These are phyloP conservation scores for Candida alai DNA, from an alignment of 805 yeast species.

Conservation along the genomic window DNA sequence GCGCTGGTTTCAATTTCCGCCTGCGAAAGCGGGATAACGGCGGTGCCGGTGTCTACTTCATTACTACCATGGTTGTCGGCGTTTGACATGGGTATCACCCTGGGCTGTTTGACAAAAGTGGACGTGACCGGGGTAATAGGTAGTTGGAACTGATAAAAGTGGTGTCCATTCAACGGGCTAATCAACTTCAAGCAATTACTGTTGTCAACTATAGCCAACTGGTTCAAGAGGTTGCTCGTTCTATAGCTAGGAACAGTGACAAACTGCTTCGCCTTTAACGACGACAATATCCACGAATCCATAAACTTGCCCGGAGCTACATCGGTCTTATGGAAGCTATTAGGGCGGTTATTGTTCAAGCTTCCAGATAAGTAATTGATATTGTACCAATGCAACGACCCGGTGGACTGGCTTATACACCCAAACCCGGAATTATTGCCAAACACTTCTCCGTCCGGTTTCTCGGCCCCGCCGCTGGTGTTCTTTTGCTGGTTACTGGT, in stretches of 20 bases:
- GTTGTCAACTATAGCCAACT: constrained; percentile 31
- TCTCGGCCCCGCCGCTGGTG: constrained; percentile 7
- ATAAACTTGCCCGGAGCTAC: constrained; percentile 15
- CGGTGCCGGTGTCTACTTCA: background rate
- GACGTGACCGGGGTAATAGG: constrained; percentile 26
- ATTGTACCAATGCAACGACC: constrained; percentile 62
- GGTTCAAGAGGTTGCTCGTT: constrained; percentile 19
- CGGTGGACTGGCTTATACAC: constrained; percentile 49
- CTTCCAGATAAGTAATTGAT: constrained; percentile 38
- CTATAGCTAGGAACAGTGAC: constrained; percentile 20
- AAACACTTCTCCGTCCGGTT: constrained; percentile 5
- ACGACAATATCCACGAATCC: constrained; percentile 48
- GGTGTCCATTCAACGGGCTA: constrained; percentile 36
- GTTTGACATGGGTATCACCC: background rate
- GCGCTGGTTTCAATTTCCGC: constrained; percentile 56
- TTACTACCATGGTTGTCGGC: background rate
- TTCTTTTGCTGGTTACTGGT: constrained; percentile 1
- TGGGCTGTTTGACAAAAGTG: constrained; percentile 1
- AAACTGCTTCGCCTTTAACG: constrained; percentile 25
- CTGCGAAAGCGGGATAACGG: constrained; percentile 37
- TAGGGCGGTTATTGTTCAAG: constrained; percentile 26
- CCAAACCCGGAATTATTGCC: constrained; percentile 44
- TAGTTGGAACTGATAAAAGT: constrained; percentile 37
- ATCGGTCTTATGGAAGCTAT: constrained; percentile 13
- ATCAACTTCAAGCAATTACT: constrained; percentile 28